Base-by-base conservation (phyloP, 352 stramenopile genomes). In the Phytophthora ramorum region DNA sequence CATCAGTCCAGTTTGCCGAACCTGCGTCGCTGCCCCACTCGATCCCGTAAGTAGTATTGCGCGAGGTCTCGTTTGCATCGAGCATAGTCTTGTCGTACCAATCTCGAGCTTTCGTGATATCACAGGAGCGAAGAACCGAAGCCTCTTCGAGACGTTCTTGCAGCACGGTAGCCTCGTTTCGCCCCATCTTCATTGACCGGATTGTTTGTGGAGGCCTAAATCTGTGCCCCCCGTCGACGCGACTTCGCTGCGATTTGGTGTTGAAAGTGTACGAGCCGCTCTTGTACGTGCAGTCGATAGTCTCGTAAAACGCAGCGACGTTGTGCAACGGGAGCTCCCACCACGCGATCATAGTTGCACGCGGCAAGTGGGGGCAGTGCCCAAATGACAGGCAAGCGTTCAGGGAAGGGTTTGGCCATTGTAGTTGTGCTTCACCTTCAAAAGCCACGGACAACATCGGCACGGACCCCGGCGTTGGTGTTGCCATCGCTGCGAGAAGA, bases 231-330 rank as follows among this genome's bases (percentile, higher is more conserved):
- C 40, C 38, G 24, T 60, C 40, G 17, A 51, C 26, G 9, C 20
- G 26, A 2, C n/a, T 20, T 41, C 47, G 26, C 24, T 40, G 10
- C 26, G 46, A 26, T 40, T 10, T 26, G 37, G 46, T 24, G 32
- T 26, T 40, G 48, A 44, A 56, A 10, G 20, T 44, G 48, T 43
- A 54, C 2, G 26, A 43, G 17, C 38, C 38, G n/a, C 0, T 7
- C 13, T 35, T 26, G n/a, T 43, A 60, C 4, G 2, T 44, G 53
- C 53, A 60, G 17, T 60, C 26, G 3, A 1, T 17, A 4, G 38
- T 60, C 38, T 51, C 38, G 40, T 41, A 60, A 40, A 60, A 60
- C 17, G 38, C 26, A 16, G n/a, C 49, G 5, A 35, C 32, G 35
- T 44, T 34, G 28, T 51, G 38, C n/a, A 22, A 14, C 9, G 38